These are phyloP conservation scores for Cyberlindnera samutprakarnensis DNA, from an alignment of 805 yeast genomes.

Conservation along the genomic window DNA sequence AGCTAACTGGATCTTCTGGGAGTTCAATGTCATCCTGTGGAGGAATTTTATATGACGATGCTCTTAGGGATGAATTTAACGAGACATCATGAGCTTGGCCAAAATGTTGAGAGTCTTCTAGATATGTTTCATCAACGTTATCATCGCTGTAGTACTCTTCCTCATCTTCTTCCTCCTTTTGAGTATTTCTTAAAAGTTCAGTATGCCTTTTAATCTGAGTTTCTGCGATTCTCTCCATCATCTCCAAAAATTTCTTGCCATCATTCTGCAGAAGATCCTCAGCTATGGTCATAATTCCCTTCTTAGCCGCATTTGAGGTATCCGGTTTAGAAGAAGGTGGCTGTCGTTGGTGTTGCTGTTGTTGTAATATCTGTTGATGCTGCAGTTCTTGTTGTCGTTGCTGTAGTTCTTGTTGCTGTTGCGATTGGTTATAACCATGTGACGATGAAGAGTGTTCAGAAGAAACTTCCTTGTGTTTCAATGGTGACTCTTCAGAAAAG, in stretches of 20 bases:
- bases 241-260: constrained; percentile 69
- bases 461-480: background rate
- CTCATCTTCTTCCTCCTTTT: constrained; percentile 22
- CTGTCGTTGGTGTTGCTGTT: constrained; percentile 1
- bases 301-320: constrained; percentile 14
- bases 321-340: constrained; percentile 1
- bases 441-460: background rate
- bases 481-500: constrained; percentile 4
- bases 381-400: constrained; percentile 3
- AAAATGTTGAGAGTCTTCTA: constrained; percentile 6
- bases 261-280: constrained; percentile 73
- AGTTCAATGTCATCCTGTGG: constrained; percentile 4
- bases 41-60: constrained; percentile 7
- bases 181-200: constrained; percentile 12
- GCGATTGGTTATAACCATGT: constrained; percentile 2
- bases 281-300: constrained; percentile 55
- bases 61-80: background rate
- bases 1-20: constrained; percentile 11
- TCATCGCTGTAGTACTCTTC: constrained; percentile 22
- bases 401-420: constrained; percentile 5
- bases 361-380: constrained; percentile 1
- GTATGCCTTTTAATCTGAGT: constrained; percentile 31
- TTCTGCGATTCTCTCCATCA: constrained; percentile 70
- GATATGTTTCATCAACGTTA: constrained; percentile 15
- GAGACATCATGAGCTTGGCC: constrained; percentile 1